phyloP scores from a whole-genome alignment of 2,329 filamentous ascomycete species.

The Colletotrichum sublineola region DNA sequence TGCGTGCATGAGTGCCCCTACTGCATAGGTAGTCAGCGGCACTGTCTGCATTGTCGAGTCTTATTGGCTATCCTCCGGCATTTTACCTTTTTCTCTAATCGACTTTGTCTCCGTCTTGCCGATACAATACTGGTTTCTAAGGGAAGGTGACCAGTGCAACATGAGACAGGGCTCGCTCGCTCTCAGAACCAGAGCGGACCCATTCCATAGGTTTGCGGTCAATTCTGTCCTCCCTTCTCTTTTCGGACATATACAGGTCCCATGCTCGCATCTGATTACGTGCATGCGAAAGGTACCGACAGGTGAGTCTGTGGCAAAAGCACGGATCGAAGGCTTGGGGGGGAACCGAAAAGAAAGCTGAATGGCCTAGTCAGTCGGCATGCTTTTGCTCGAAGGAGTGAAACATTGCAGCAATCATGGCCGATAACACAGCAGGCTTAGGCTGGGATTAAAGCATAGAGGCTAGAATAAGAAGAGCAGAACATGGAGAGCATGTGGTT shows the following conservation, averaged over 20 bases:
- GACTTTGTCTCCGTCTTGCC: neutral
- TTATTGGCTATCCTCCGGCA: conserved; percentile 6
- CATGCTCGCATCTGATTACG: conserved; percentile 3
- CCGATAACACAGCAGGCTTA: conserved; percentile 12
- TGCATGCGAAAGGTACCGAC: conserved; percentile 9
- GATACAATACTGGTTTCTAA: neutral
- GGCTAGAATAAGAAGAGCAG: conserved; percentile 1
- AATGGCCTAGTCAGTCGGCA: conserved; percentile 4
- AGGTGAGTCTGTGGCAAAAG: conserved; percentile 17
- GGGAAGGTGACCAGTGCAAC: neutral
- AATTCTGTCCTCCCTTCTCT: neutral
- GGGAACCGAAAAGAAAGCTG: conserved; percentile 21
- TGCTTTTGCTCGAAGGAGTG: conserved; percentile 24
- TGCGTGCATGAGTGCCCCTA: neutral
- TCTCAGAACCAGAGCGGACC: neutral
- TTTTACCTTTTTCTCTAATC: conserved; percentile 7
- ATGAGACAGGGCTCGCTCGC: conserved; percentile 4
- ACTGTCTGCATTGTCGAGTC: neutral
- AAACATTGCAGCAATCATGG: conserved; percentile 35
- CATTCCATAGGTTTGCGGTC: neutral
- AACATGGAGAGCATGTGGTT: conserved; percentile 13
- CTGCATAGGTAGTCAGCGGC: conserved; percentile 3
- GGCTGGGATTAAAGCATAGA: conserved; percentile 9
- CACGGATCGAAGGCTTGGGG: conserved; percentile 7
- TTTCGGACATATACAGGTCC: neutral